A percentile compares a stretch with the other conserved stretches of the same genome.
Evolutionary conservation across 225 moss, liverwort and hornwort species (phyloP).

Genomic region (Sphagnum contortum): DNA sequence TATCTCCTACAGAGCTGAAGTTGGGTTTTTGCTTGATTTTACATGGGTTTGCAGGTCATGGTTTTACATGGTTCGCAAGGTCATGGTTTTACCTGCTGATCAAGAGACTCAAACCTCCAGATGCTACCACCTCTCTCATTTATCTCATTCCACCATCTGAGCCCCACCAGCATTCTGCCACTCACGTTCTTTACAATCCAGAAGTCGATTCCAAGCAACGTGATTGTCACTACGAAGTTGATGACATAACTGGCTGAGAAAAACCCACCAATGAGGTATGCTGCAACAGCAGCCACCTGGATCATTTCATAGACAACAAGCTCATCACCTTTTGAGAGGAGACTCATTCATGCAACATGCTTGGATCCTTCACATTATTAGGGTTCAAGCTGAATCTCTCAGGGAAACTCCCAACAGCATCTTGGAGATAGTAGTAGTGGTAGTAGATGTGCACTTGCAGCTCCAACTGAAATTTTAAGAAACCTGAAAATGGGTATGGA

Average conservation of each 20-base stretch:
- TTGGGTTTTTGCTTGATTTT: no score
- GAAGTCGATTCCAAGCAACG: conserved; percentile 71
- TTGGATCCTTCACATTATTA: no score
- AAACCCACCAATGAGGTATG: conserved; percentile 71
- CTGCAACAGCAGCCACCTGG: conserved; percentile 56
- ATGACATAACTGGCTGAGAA: conserved; percentile 69
- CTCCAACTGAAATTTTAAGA: no score
- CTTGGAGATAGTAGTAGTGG: no score
- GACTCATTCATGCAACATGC: no score
- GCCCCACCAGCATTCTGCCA: conserved; percentile 76
- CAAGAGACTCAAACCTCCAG: conserved; percentile 92
- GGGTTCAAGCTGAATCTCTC: no score
- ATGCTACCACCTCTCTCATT: conserved; percentile 59
- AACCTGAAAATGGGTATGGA: no score
- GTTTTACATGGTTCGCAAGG: no score
- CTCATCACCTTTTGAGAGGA: neutral
- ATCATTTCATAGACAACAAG: neutral
- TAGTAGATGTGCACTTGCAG: no score
- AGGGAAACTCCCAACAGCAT: no score
- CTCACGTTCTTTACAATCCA: conserved; percentile 95
- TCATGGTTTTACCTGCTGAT: conserved; percentile 38
- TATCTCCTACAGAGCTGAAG: no score
- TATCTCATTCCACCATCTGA: conserved; percentile 93
- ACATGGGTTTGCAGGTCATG: no score
- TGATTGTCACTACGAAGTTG: conserved; percentile 61